Conservation (phyloP, 257 asterid genomes). For the Schizonepeta tenuifolia region DNA sequence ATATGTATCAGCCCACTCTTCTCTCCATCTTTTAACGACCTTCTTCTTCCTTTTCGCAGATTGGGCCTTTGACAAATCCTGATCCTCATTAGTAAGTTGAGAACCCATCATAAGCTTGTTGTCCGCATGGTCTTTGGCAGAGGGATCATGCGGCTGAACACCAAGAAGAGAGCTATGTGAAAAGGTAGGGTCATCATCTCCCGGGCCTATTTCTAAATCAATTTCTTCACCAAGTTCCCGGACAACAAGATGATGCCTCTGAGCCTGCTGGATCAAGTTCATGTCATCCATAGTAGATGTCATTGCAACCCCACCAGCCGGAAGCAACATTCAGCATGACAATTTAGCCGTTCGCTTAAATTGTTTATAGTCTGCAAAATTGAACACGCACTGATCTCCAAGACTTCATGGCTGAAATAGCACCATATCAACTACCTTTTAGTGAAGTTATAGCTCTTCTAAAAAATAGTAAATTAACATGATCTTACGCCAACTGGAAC, state of each 20-base stretch:
- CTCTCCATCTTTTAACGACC: constrained; percentile 99
- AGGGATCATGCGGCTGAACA: constrained; percentile 78
- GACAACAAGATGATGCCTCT: constrained; percentile 87
- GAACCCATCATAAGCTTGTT: constrained; percentile 73
- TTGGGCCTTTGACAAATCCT: constrained; percentile 68
- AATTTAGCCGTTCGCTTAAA: constrained; percentile 40
- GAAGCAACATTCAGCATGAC: constrained; percentile 96
- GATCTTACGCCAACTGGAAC: constrained; percentile 24
- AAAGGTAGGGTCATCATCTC: constrained; percentile 85
- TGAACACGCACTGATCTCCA: constrained; percentile 30
- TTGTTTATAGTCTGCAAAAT: constrained; percentile 41
- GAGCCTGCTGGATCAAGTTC: constrained; percentile 92
- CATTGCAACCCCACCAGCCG: constrained; percentile 77
- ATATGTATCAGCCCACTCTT: constrained; percentile 99
- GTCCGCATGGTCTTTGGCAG: constrained; percentile 73
- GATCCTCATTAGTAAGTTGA: constrained; percentile 69
- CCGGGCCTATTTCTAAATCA: constrained; percentile 93
- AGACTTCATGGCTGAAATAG: constrained; percentile 27
- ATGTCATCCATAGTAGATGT: constrained; percentile 93
- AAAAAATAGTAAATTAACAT: constrained; percentile 5
- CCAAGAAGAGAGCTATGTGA: constrained; percentile 65
- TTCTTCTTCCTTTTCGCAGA: constrained; percentile 91
- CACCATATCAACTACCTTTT: constrained; percentile 14
- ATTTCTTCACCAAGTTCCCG: constrained; percentile 93
- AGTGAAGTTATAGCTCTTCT: not conserved